Base-by-base conservation (phyloP, 2,329 filamentous ascomycete species). In the Aspergillus alliaceus region DNA sequence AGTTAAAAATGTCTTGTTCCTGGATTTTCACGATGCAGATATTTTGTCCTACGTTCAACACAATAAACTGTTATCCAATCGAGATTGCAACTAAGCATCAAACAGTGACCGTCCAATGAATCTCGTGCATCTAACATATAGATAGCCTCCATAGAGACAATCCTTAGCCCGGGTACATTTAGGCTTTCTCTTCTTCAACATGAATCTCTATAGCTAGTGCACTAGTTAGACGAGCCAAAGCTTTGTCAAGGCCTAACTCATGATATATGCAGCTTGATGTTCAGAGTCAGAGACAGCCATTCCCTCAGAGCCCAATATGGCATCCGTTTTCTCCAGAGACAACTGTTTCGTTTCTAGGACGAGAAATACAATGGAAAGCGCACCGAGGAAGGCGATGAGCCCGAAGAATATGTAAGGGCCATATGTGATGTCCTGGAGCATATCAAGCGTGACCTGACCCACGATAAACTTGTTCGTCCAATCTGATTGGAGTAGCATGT, bases 381-480 rank as follows among this genome's bases (percentile, higher is more conserved):
- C 86, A 3, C 87, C 87, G 0, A 86, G 60, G 54, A 82, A 84
- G 0, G 85, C 89, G 15, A 91, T 62, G 0, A 87, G 55, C 0
- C 88, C 88, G 57, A 91, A 91, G 14, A 91, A 75, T 54, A 91
- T 84, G 58, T 89, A 91, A 0, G 89, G 90, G 14, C 88, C 88
- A 59, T 89, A 91, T 0, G 79, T 83, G 53, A 90, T 89, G 12
- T 74, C 69, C 2, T 78, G 76, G 2, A 91, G 76, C 83, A 90
- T 86, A 57, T 88, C 83, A 0, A 88, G 88, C 0, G 87, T 90
- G 15, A 90, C 84, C 70, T 89, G 87, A 0, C 87, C 87, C 22
- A 90, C 84, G 56, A 89, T 80, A 66, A 79, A 81, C 58, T 82
- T 81, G 66, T 78, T 83, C 81, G 86, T 85, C 82, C 66, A 68